Base-by-base conservation (phyloP, 306 rosid species). In the Glycine latifolia region DNA sequence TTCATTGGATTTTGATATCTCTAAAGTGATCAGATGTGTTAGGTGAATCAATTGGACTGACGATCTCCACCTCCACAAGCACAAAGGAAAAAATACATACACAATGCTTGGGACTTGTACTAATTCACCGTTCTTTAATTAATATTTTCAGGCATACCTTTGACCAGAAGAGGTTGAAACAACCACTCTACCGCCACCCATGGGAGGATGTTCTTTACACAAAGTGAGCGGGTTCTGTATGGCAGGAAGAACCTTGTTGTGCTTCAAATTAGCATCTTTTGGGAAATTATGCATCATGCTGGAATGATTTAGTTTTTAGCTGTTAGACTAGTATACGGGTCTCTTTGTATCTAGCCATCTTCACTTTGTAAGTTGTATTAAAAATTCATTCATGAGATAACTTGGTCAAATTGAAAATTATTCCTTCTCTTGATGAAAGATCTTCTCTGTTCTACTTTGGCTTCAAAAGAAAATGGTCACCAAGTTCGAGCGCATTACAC, bases 151-250 rank as follows among this genome's bases (percentile, higher is more conserved):
- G 98, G 90, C 98, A 94, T 80, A 90, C 95, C 15, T 94, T 94
- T 76, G 98, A 94, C 89, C 98, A 94, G 82, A 90, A 90, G 97
- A 94, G 98, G 81, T 83, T 94, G 92, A 94, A 94, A 76, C 97
- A 94, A 75, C 97, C 95, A 13, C 95, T 94, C 20, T 94, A 94
- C 91, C 98, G 97, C 79, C 98, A 94, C 81, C 98, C 98, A 66
- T 90, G 97, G 98, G 98, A 94, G 86, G 97, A 92, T 73, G 94
- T 92, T 88, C 94, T 94, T 31, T 94, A 94, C 91, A 90, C 97
- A 85, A 94, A 92, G 82, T 94, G 97, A 94, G 67, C 49, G 70
- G 68, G 2, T 67, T 71, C 14, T 8, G 15, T 10, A 48, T 77
- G 62, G 83, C 74, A 12, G 41, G 65, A 54, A 79, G 83, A 55